phyloP scores from a whole-genome alignment of 257 asterid genomes.

The Solanum bulbocastanum region DNA sequence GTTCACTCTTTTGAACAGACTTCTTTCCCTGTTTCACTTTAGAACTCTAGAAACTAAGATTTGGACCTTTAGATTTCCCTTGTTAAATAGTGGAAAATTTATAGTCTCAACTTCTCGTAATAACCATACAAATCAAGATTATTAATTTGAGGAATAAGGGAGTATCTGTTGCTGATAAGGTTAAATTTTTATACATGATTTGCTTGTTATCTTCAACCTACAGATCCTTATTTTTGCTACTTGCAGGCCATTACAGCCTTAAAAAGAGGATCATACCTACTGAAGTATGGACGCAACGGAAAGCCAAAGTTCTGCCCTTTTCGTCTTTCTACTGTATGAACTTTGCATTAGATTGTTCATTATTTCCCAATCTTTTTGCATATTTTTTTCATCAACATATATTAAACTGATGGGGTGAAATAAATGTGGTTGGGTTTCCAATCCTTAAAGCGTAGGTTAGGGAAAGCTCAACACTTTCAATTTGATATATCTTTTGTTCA shows the following conservation, averaged over 20 bases:
- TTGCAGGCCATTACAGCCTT: slow-evolving; percentile 56
- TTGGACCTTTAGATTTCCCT: neutral
- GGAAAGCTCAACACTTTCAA: neutral
- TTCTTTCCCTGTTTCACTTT: neutral
- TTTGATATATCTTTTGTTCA: neutral
- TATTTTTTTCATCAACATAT: neutral
- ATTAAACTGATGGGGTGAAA: neutral
- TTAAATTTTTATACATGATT: neutral
- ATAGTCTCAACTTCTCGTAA: neutral
- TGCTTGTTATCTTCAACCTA: neutral
- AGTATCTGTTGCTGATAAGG: neutral
- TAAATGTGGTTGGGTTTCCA: neutral
- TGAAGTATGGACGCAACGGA: slow-evolving; percentile 70
- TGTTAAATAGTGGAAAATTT: neutral
- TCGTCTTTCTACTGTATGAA: slow-evolving; percentile 50
- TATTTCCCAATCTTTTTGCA: neutral
- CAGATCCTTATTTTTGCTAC: neutral
- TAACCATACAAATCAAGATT: neutral
- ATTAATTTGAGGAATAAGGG: neutral
- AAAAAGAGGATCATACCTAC: slow-evolving; percentile 54
- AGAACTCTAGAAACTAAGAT: neutral
- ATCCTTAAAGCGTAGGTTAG: neutral
- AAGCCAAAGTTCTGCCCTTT: slow-evolving; percentile 73
- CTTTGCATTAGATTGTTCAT: neutral
- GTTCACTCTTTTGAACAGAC: neutral